These are phyloP conservation scores for Hypocrella siamensis DNA, from an alignment of 2,329 filamentous ascomycete species.

Conservation along the genomic window DNA sequence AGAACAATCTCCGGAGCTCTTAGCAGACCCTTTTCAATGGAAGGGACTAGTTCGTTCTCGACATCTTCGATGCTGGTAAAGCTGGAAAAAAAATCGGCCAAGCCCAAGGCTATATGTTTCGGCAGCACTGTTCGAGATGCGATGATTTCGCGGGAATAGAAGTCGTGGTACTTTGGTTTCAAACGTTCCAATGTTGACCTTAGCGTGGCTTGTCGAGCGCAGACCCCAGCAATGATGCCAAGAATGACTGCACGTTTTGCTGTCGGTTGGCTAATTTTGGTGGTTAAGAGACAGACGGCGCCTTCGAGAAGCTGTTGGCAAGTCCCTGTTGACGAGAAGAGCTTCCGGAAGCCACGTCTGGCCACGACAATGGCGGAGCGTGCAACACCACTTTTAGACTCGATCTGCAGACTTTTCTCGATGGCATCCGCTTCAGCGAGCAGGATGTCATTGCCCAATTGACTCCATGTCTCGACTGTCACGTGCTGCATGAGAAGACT, in stretches of 20 bases:
- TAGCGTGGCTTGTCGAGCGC: constrained; percentile 50
- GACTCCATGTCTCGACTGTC: constrained; percentile 45
- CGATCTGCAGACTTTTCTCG: constrained; percentile 59
- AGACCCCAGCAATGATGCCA: constrained; percentile 78
- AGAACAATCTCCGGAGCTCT: constrained; percentile 83
- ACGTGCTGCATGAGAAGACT: constrained; percentile 62
- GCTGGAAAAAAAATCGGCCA: constrained; percentile 67
- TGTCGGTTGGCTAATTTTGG: constrained; percentile 47
- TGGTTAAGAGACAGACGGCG: constrained; percentile 50
- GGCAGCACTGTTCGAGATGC: constrained; percentile 61
- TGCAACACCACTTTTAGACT: constrained; percentile 46
- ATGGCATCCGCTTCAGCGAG: constrained; percentile 55
- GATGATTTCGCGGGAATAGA: constrained; percentile 74
- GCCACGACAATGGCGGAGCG: constrained; percentile 64
- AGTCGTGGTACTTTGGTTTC: constrained; percentile 63
- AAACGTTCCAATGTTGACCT: constrained; percentile 44
- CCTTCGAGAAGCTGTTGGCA: constrained; percentile 45
- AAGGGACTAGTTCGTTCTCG: constrained; percentile 57
- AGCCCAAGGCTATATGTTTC: constrained; percentile 52
- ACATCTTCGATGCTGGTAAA: constrained; percentile 65
- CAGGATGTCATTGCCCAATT: constrained; percentile 50
- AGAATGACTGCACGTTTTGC: constrained; percentile 63
- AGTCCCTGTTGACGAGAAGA: constrained; percentile 43
- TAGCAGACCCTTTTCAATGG: constrained; percentile 77
- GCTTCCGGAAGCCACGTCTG: constrained; percentile 61